Evolutionary conservation across 208 protist species (phyloP).

Genomic region (Porcisia hertigi): DNA sequence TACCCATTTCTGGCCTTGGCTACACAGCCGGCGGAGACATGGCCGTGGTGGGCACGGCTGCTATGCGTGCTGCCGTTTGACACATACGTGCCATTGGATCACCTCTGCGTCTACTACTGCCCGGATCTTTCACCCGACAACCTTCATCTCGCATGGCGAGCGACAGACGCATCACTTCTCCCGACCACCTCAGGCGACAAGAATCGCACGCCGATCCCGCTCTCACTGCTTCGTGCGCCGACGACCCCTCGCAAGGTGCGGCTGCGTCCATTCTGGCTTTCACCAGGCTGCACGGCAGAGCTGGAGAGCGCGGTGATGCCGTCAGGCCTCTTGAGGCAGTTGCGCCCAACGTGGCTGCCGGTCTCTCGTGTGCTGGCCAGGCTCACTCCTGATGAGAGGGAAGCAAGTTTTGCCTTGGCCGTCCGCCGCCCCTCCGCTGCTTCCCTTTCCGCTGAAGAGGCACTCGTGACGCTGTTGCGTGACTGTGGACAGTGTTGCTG

Average conservation of each 20-base stretch:
- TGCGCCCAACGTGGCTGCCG: slow-evolving; percentile 65
- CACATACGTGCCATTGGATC: slow-evolving; percentile 14
- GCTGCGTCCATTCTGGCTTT: slow-evolving; percentile 74
- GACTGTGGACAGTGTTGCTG: slow-evolving; percentile 52
- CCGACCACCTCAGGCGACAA: not conserved
- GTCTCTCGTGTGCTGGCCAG: slow-evolving; percentile 44
- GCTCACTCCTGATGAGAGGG: slow-evolving; percentile 18
- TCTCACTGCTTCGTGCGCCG: slow-evolving; percentile 22
- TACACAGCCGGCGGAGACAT: slow-evolving; percentile 18
- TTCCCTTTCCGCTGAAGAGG: slow-evolving; percentile 1
- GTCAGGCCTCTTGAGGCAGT: slow-evolving; percentile 24
- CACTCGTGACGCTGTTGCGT: slow-evolving; percentile 33
- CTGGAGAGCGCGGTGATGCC: slow-evolving; percentile 27
- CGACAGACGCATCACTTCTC: not conserved
- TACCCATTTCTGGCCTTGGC: slow-evolving; percentile 26
- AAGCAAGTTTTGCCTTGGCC: slow-evolving; percentile 19
- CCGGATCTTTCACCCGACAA: not conserved
- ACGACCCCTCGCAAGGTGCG: slow-evolving; percentile 27
- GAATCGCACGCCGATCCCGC: slow-evolving; percentile 14
- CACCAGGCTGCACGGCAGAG: slow-evolving; percentile 58
- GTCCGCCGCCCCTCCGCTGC: slow-evolving; percentile 15
- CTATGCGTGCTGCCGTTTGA: slow-evolving; percentile 30
- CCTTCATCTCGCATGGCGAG: slow-evolving; percentile 11
- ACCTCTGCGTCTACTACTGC: not conserved
- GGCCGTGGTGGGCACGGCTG: slow-evolving; percentile 32